phyloP scores from a whole-genome alignment of 371 early-diverging fungal species.

The Lichtheimia ramosa region DNA sequence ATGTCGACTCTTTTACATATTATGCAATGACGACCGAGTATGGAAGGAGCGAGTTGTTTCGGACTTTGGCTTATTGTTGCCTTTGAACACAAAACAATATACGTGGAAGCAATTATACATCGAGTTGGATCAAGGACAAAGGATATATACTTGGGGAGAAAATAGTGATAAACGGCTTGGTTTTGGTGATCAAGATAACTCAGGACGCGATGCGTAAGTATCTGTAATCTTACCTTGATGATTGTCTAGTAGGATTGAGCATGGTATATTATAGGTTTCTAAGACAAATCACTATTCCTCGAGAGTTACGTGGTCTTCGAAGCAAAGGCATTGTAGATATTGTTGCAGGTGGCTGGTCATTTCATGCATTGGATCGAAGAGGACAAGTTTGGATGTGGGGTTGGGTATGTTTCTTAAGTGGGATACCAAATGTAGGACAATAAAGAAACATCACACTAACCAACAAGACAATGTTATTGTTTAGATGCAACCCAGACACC shows the following conservation, averaged over 20 bases:
- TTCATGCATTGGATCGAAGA: constrained; percentile 34
- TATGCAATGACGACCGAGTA: constrained; percentile 33
- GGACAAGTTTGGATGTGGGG: constrained; percentile 45
- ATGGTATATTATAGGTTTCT: not conserved
- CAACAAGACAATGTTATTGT: not conserved
- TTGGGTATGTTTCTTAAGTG: constrained; percentile 13
- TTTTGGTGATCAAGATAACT: constrained; percentile 10
- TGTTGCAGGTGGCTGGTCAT: constrained; percentile 39
- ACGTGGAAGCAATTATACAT: constrained; percentile 40
- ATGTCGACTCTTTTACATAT: constrained; percentile 20
- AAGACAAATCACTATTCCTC: constrained; percentile 14
- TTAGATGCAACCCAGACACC: constrained; percentile 11
- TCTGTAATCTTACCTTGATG: too few species aligned
- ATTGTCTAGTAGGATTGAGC: too few species aligned
- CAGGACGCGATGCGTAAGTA: constrained; percentile 13
- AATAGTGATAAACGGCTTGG: constrained; percentile 34
- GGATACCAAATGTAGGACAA: too few species aligned
- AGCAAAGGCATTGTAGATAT: constrained; percentile 35
- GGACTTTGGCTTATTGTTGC: constrained; percentile 28
- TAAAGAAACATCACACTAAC: not conserved
- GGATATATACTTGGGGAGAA: constrained; percentile 41
- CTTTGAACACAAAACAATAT: constrained; percentile 13
- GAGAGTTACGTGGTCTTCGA: constrained; percentile 22
- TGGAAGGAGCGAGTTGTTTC: constrained; percentile 32
- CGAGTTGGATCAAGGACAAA: constrained; percentile 17